These are phyloP conservation scores for Fusarium sublunatum DNA, from an alignment of 2,329 filamentous ascomycete species.

Conservation along the genomic window DNA sequence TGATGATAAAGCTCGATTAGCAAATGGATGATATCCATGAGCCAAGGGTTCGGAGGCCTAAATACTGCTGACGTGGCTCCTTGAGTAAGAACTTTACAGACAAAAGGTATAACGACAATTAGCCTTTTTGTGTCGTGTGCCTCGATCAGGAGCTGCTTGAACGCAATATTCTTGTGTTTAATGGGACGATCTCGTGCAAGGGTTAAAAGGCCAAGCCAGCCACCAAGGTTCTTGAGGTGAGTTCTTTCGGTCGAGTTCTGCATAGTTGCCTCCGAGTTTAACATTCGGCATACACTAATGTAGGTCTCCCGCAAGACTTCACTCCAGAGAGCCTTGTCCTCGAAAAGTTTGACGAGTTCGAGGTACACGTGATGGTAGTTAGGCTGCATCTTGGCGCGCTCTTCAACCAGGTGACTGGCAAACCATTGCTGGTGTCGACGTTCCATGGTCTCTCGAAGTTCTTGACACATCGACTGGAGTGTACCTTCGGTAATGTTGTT, in stretches of 20 bases:
- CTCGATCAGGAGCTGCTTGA: constrained; percentile 94
- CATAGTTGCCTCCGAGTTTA: constrained; percentile 90
- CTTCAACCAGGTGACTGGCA: constrained; percentile 91
- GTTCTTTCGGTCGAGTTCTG: constrained; percentile 85
- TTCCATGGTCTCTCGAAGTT: constrained; percentile 82
- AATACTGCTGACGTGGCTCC: constrained; percentile 89
- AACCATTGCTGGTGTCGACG: constrained; percentile 95
- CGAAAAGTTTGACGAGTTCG: constrained; percentile 85
- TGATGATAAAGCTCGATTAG: constrained; percentile 94
- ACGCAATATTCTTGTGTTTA: constrained; percentile 95
- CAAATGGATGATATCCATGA: constrained; percentile 94
- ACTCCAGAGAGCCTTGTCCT: constrained; percentile 81
- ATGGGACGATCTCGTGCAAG: constrained; percentile 95
- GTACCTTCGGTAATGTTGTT: constrained; percentile 97
- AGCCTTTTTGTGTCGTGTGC: constrained; percentile 92
- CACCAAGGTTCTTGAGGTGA: constrained; percentile 91
- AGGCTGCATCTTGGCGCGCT: constrained; percentile 95
- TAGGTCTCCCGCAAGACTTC: constrained; percentile 96
- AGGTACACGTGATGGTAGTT: constrained; percentile 96
- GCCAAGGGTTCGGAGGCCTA: constrained; percentile 93
- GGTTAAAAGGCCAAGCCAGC: constrained; percentile 93
- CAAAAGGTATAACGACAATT: constrained; percentile 93
- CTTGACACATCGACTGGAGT: constrained; percentile 82
- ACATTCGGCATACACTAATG: constrained; percentile 82
- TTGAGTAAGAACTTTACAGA: constrained; percentile 93